These are phyloP conservation scores for Aspergillus kassunensis DNA, from an alignment of 495 filamentous ascomycete species.

Conservation along the genomic window DNA sequence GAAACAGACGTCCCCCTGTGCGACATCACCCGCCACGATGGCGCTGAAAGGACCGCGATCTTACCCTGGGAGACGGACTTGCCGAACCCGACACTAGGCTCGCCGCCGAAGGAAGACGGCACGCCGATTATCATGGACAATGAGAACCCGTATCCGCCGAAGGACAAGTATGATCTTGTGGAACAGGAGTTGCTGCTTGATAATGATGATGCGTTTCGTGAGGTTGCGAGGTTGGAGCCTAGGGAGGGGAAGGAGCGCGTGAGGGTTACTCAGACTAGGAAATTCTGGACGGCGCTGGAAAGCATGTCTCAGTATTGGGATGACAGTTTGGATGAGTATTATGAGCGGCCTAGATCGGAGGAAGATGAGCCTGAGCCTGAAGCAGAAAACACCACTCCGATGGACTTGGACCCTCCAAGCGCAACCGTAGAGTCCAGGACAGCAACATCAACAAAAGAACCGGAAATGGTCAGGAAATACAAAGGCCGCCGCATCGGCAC, in stretches of 20 bases:
- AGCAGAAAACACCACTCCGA: slow-evolving; percentile 21
- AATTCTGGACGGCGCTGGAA: slow-evolving; percentile 58
- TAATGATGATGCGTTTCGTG: slow-evolving; percentile 56
- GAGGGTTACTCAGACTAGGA: slow-evolving; percentile 51
- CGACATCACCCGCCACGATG: slow-evolving; percentile 41
- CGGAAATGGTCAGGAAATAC: slow-evolving; percentile 31
- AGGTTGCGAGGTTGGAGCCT: slow-evolving; percentile 41
- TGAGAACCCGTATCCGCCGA: slow-evolving; percentile 43
- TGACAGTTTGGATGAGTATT: slow-evolving; percentile 54
- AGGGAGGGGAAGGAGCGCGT: slow-evolving; percentile 39
- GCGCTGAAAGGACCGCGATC: slow-evolving; percentile 39
- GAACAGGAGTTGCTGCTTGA: slow-evolving; percentile 48
- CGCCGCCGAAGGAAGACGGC: slow-evolving; percentile 17
- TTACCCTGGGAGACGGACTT: slow-evolving; percentile 42
- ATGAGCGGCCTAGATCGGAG: slow-evolving; percentile 32
- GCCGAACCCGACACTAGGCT: slow-evolving; percentile 8
- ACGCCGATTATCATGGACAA: slow-evolving; percentile 43
- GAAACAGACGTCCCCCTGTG: slow-evolving; percentile 38
- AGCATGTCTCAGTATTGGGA: slow-evolving; percentile 64
- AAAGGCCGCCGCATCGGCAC: slow-evolving; percentile 55
- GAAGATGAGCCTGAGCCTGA: slow-evolving; percentile 23
- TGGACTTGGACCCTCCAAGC: slow-evolving; percentile 33
- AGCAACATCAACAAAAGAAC: slow-evolving; percentile 5
- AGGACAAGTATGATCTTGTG: slow-evolving; percentile 46
- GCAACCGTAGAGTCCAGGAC: background rate